Percentiles rank a stretch among this genome's conserved stretches.
Evolutionary conservation across 805 yeast species (phyloP).

Genomic region (Wickerhamiella domercqiae): DNA sequence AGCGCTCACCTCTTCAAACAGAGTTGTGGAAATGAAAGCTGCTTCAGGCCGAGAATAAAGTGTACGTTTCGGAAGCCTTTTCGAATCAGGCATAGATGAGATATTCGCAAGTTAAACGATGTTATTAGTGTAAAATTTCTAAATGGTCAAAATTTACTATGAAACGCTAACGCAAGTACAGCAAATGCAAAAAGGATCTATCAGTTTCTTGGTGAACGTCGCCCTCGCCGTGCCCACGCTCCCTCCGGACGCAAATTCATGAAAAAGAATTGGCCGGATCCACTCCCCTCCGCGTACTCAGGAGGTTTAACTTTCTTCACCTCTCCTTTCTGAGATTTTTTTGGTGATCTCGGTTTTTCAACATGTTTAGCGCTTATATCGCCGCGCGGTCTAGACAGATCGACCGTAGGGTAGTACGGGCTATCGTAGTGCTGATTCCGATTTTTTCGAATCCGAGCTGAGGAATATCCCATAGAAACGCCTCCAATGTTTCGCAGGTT

Average conservation of each 20-base stretch:
- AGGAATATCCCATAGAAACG: too few species aligned
- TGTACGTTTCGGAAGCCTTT: too few species aligned
- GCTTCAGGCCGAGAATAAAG: too few species aligned
- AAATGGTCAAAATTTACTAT: not conserved
- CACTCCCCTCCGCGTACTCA: not conserved
- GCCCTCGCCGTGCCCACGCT: constrained; percentile 1
- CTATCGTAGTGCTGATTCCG: too few species aligned
- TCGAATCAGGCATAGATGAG: too few species aligned
- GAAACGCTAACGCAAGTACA: not conserved
- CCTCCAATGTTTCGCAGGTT: too few species aligned
- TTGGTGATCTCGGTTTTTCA: not conserved
- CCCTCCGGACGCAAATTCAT: constrained; percentile 1
- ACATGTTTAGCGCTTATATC: too few species aligned
- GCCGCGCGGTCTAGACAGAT: too few species aligned
- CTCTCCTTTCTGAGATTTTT: not conserved
- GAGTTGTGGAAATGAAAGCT: too few species aligned
- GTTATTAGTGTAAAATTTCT: not conserved
- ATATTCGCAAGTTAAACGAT: not conserved
- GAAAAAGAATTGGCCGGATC: constrained; percentile 1
- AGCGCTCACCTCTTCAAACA: not conserved
- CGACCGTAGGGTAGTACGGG: too few species aligned
- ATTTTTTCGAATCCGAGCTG: too few species aligned
- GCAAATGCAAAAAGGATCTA: constrained; percentile 2
- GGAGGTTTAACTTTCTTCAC: not conserved
- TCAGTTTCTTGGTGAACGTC: not conserved